These are phyloP conservation scores for Xylaria flabelliformis DNA, from an alignment of 495 filamentous ascomycete genomes.

Conservation along the genomic window DNA sequence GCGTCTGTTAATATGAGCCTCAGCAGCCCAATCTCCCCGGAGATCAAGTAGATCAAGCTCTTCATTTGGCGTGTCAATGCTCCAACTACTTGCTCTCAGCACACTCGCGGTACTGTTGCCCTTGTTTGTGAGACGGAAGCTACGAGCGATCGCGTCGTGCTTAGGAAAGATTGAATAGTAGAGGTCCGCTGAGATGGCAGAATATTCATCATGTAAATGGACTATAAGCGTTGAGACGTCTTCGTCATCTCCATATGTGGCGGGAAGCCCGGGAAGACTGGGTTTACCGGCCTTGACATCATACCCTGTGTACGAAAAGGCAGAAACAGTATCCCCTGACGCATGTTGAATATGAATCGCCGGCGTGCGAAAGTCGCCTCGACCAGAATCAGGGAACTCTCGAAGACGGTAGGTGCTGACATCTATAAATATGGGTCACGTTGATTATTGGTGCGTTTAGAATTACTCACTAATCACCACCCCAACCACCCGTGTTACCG, in stretches of 20 bases:
- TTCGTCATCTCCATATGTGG: slow-evolving; percentile 53
- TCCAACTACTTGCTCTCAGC: slow-evolving; percentile 58
- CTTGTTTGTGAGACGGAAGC: slow-evolving; percentile 58
- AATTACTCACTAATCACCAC: slow-evolving; percentile 34
- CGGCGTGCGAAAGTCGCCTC: slow-evolving; percentile 61
- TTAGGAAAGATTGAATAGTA: slow-evolving; percentile 62
- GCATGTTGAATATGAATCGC: slow-evolving; percentile 58
- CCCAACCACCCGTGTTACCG: slow-evolving; percentile 54
- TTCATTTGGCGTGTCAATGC: slow-evolving; percentile 58
- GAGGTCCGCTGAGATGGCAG: slow-evolving; percentile 55
- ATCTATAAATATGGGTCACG: not conserved
- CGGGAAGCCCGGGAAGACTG: slow-evolving; percentile 53
- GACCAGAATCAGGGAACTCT: slow-evolving; percentile 62
- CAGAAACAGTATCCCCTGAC: slow-evolving; percentile 58
- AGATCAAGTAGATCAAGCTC: slow-evolving; percentile 62
- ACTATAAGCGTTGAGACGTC: slow-evolving; percentile 61
- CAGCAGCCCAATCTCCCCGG: slow-evolving; percentile 60
- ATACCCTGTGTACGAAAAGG: slow-evolving; percentile 55
- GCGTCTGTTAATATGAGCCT: slow-evolving; percentile 46
- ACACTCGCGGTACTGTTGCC: slow-evolving; percentile 53
- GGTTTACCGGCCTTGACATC: slow-evolving; percentile 54
- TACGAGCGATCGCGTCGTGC: slow-evolving; percentile 60
- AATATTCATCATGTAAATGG: slow-evolving; percentile 57
- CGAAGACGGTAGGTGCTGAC: slow-evolving; percentile 51
- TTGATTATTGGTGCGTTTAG: not conserved